Conservation (phyloP, 495 filamentous ascomycete genomes). For the Penicillium pancosmium region DNA sequence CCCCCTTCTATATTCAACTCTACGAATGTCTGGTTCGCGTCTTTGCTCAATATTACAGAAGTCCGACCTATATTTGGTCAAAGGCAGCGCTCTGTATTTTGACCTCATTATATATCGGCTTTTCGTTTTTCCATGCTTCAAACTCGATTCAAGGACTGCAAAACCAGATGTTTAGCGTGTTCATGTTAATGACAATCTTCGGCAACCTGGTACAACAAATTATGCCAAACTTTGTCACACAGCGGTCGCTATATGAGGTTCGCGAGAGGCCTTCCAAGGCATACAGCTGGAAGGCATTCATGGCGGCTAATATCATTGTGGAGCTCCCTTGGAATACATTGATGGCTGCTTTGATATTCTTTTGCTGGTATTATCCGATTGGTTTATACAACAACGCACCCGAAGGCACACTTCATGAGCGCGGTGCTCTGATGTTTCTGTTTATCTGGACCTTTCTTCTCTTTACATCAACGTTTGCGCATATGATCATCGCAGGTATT, state of each 20-base stretch:
- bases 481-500: conserved; percentile 17
- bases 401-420: too few species aligned
- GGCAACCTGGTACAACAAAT: conserved; percentile 71
- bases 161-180: conserved; percentile 82
- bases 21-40: conserved; percentile 45
- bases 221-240: conserved; percentile 65
- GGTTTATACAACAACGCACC: conserved; percentile 54
- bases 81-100: conserved; percentile 17
- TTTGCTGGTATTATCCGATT: conserved; percentile 61
- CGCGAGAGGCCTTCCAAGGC: conserved; percentile 65
- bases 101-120: conserved; percentile 71
- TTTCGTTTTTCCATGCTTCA: conserved; percentile 74
- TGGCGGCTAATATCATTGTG: conserved; percentile 26
- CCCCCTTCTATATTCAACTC: conserved; percentile 51
- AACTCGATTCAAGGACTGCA: conserved; percentile 75
- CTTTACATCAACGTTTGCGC: conserved; percentile 53
- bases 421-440: conserved; percentile 52
- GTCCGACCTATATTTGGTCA: conserved; percentile 23
- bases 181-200: conserved; percentile 76
- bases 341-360: conserved; percentile 57
- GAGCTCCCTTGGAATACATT: conserved; percentile 16
- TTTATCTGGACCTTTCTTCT: conserved; percentile 50
- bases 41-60: conserved; percentile 54
- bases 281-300: conserved; percentile 69
- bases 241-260: conserved; percentile 63